phyloP scores from a whole-genome alignment of 805 yeast genomes.

The Saturnispora sekii region DNA sequence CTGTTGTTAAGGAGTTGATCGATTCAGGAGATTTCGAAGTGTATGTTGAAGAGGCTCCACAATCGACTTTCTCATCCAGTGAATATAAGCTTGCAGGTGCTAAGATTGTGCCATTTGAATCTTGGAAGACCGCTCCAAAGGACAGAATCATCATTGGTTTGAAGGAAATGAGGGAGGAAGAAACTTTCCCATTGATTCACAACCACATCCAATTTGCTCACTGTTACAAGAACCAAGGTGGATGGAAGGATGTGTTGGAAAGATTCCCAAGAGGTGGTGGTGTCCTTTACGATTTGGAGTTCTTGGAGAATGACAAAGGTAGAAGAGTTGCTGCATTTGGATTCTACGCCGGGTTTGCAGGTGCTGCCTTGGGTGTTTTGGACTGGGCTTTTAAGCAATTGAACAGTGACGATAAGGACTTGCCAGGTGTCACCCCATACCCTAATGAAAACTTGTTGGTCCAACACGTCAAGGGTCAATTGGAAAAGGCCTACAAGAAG shows the following conservation, averaged over 20 bases:
- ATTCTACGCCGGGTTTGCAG: conserved; percentile 99
- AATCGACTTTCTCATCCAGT: conserved; percentile 63
- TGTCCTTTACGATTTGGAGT: conserved; percentile 85
- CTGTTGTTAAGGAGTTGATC: conserved; percentile 71
- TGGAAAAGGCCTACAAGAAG: conserved; percentile 45
- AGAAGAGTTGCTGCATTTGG: conserved; percentile 99
- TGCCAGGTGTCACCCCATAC: conserved; percentile 76
- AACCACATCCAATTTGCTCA: conserved; percentile 98
- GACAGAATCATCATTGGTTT: conserved; percentile 88
- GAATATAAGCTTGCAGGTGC: conserved; percentile 83
- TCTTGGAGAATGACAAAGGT: conserved; percentile 86
- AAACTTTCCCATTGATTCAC: conserved; percentile 85
- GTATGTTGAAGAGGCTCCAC: conserved; percentile 79
- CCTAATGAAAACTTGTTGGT: conserved; percentile 70
- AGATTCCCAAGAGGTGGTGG: conserved; percentile 93
- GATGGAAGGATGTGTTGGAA: conserved; percentile 86
- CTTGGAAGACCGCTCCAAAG: conserved; percentile 87
- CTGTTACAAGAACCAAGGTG: conserved; percentile 95
- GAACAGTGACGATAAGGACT: conserved; percentile 53
- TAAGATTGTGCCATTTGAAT: conserved; percentile 79
- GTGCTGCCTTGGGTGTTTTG: conserved; percentile 91
- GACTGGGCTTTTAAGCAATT: conserved; percentile 92
- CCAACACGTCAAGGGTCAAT: conserved; percentile 53
- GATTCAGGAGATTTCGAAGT: conserved; percentile 78
- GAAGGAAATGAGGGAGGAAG: conserved; percentile 87